Evolutionary conservation across 108 stramenopile species (phyloP).

Genomic region (Nitzschia sp.): DNA sequence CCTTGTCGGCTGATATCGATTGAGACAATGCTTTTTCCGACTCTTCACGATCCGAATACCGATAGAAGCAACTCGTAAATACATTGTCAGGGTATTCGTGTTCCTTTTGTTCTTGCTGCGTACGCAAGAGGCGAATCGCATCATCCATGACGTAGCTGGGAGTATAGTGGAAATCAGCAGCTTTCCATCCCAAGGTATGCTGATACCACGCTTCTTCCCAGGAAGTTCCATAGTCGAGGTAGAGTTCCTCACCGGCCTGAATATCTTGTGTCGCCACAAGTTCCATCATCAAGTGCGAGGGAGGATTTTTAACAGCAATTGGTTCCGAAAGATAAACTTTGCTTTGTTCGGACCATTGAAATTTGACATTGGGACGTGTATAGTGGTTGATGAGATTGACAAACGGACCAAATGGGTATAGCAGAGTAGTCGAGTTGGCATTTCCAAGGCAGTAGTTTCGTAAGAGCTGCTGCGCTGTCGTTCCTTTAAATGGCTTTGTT

Average conservation of each 20-base stretch:
- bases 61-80: slow-evolving; percentile 43
- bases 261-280: slow-evolving; percentile 69
- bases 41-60: slow-evolving; percentile 36
- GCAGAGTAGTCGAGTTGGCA: slow-evolving; percentile 51
- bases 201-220: slow-evolving; percentile 79
- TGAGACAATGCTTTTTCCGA: slow-evolving; percentile 10
- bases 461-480: slow-evolving; percentile 49
- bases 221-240: slow-evolving; percentile 73
- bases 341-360: slow-evolving; percentile 60
- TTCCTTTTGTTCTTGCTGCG: slow-evolving; percentile 65
- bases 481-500: slow-evolving; percentile 14
- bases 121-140: slow-evolving; percentile 52
- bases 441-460: slow-evolving; percentile 81
- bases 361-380: slow-evolving; percentile 52
- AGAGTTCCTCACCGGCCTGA: slow-evolving; percentile 67
- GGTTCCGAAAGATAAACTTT: not conserved
- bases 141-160: slow-evolving; percentile 62
- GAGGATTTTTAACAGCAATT: not conserved
- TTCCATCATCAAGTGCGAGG: slow-evolving; percentile 54
- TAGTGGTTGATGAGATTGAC: slow-evolving; percentile 76
- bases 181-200: slow-evolving; percentile 42
- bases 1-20: not conserved
- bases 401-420: slow-evolving; percentile 62
- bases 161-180: slow-evolving; percentile 34
- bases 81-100: slow-evolving; percentile 62